phyloP scores from a whole-genome alignment of 352 stramenopile species.

The Globisporangium canariense region DNA sequence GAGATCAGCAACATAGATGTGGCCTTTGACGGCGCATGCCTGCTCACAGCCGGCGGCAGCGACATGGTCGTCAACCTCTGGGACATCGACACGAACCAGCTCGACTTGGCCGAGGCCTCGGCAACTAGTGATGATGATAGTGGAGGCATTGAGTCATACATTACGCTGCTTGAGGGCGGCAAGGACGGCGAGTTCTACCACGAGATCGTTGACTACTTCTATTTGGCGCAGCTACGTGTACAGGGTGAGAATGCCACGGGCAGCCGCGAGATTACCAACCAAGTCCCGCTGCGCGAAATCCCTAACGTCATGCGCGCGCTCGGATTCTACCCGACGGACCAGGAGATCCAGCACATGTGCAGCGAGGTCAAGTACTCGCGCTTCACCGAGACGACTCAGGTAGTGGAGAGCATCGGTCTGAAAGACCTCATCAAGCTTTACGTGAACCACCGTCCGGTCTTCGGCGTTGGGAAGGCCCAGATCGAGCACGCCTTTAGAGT shows the following conservation, averaged over 20 bases:
- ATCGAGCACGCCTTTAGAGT: constrained; percentile 70
- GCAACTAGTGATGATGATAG: constrained; percentile 12
- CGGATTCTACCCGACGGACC: constrained; percentile 91
- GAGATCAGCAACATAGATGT: constrained; percentile 86
- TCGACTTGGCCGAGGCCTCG: constrained; percentile 66
- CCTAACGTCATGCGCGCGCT: constrained; percentile 91
- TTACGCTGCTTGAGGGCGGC: constrained; percentile 86
- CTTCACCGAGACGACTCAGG: constrained; percentile 73
- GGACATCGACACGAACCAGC: constrained; percentile 74
- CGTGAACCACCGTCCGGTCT: constrained; percentile 91
- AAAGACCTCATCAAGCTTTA: constrained; percentile 90
- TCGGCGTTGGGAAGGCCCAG: constrained; percentile 74
- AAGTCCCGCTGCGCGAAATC: constrained; percentile 86
- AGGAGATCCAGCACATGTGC: constrained; percentile 89
- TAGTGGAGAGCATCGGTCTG: constrained; percentile 60
- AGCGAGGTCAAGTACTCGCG: constrained; percentile 82
- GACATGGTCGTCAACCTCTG: constrained; percentile 93
- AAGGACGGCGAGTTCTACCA: constrained; percentile 79
- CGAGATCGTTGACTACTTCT: constrained; percentile 95
- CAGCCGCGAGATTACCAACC: constrained; percentile 55
- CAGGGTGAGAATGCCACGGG: constrained; percentile 88
- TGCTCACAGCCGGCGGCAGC: constrained; percentile 85
- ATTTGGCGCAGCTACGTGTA: constrained; percentile 89
- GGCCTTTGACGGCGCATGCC: constrained; percentile 78
- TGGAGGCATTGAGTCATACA: constrained; percentile 58